These are phyloP conservation scores for Coemansia sp. DNA, from an alignment of 192 early-diverging fungal species.

Conservation along the genomic window DNA sequence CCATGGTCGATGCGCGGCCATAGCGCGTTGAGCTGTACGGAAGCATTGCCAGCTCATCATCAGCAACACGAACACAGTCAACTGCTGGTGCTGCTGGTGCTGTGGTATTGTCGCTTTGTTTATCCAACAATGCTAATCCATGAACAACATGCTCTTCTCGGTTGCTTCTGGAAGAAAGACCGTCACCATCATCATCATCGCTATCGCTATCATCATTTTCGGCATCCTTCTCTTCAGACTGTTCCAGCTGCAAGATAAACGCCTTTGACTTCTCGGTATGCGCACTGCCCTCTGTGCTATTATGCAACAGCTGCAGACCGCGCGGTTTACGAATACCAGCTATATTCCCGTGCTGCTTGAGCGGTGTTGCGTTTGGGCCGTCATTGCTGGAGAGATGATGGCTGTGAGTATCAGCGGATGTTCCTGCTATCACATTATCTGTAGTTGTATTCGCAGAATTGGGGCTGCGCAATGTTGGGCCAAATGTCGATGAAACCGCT, in stretches of 20 bases:
- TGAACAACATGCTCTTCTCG: too few relatives aligned
- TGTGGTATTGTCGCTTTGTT: too few relatives aligned
- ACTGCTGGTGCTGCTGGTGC: neutral
- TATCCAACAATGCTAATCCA: too few relatives aligned
- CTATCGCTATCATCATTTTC: neutral
- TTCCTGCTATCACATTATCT: too few relatives aligned
- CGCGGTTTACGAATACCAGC: neutral
- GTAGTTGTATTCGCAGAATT: too few relatives aligned
- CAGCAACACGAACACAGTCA: neutral
- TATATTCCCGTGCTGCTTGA: neutral
- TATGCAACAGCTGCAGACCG: neutral
- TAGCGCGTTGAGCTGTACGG: conserved; percentile 2
- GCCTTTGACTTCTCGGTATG: neutral
- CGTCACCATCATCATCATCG: too few relatives aligned
- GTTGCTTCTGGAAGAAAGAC: too few relatives aligned
- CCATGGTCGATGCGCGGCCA: neutral
- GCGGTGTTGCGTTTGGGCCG: too few relatives aligned
- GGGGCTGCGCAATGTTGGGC: neutral
- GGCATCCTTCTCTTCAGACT: neutral
- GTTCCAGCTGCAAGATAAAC: neutral
- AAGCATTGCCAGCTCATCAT: conserved; percentile 3
- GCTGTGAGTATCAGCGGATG: too few relatives aligned
- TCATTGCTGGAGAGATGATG: too few relatives aligned
- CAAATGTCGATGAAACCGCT: neutral
- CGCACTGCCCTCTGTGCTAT: neutral